Evolutionary conservation across 345 rosid species (phyloP).

Genomic region (Camelina hispida): DNA sequence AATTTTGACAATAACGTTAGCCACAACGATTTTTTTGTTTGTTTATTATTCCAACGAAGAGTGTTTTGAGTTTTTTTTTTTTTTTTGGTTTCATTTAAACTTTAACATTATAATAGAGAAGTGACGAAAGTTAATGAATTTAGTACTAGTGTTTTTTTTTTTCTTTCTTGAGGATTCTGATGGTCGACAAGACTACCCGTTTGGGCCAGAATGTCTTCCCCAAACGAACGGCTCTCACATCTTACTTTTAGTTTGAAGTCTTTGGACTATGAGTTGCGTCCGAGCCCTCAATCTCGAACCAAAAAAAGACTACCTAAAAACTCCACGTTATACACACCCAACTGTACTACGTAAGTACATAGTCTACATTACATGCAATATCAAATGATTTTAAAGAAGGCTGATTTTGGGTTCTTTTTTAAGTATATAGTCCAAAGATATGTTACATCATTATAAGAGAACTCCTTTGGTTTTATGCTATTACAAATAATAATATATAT

Average conservation of each 20-base stretch:
- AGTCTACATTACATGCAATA: neutral
- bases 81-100: neutral
- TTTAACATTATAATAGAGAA: neutral
- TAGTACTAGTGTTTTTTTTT: neutral
- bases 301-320: neutral
- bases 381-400: neutral
- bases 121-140: neutral
- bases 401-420: too few species aligned
- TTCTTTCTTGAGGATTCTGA: neutral
- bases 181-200: neutral
- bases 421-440: too few species aligned
- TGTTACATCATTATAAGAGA: neutral
- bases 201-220: neutral
- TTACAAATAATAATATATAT: neutral
- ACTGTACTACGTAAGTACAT: neutral
- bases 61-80: neutral
- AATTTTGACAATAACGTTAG: conserved; percentile 17
- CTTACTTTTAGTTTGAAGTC: neutral
- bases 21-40: neutral
- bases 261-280: neutral
- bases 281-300: neutral
- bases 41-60: neutral
- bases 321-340: neutral
- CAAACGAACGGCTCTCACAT: neutral
- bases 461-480: neutral